Conservation (phyloP, 1,139 yeast genomes). For the Yamadazyma dendronema region DNA sequence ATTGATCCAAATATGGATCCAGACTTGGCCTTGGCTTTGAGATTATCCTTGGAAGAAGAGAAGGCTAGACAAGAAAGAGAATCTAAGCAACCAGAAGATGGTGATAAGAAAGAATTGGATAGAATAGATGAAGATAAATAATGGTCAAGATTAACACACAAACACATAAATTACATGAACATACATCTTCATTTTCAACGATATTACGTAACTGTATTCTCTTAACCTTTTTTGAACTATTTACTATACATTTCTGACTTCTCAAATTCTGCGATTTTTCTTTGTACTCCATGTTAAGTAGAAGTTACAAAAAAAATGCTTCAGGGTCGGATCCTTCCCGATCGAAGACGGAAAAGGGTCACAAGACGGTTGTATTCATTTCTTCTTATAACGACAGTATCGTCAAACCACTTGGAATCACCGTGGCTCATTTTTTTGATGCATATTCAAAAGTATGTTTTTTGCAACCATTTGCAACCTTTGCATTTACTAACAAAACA, state of each 20-base stretch:
- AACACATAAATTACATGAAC: no score
- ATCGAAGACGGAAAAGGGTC: neutral
- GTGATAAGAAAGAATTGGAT: slow-evolving; percentile 23
- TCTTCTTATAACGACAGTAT: slow-evolving; percentile 23
- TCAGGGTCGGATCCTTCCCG: neutral
- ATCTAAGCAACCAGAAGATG: slow-evolving; percentile 31
- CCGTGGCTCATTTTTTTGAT: slow-evolving; percentile 62
- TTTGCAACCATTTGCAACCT: slow-evolving; percentile 16
- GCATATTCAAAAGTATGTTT: slow-evolving; percentile 43
- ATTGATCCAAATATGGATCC: slow-evolving; percentile 95
- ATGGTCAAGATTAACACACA: no score
- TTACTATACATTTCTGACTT: neutral
- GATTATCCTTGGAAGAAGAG: slow-evolving; percentile 82
- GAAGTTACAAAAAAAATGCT: slow-evolving; percentile 7
- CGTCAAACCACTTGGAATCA: slow-evolving; percentile 34
- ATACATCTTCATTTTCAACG: no score
- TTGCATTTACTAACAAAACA: neutral
- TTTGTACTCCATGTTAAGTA: slow-evolving; percentile 7
- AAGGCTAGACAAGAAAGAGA: slow-evolving; percentile 72
- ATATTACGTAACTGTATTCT: no score
- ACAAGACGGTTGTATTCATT: slow-evolving; percentile 12
- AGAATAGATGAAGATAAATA: slow-evolving; percentile 33
- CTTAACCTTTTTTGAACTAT: no score
- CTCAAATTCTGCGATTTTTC: neutral
- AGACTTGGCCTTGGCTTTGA: slow-evolving; percentile 90